Conservation (phyloP, 345 rosid genomes). For the Garcia nutans region DNA sequence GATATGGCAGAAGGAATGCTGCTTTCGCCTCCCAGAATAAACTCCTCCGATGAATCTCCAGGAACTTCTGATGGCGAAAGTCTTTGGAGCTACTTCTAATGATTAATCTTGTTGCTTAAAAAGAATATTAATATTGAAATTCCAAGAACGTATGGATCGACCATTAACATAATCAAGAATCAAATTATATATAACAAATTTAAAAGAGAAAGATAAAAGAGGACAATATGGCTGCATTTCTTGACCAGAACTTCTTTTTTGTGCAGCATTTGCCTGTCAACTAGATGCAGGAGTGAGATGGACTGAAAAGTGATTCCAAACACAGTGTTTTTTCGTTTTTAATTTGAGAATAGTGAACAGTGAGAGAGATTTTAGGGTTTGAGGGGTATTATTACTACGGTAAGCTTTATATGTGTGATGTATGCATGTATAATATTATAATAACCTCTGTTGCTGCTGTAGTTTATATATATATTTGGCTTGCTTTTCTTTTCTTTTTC, state of each 20-base stretch:
- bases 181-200: not conserved
- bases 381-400: not conserved
- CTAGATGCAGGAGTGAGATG: too few species aligned
- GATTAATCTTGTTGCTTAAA: not conserved
- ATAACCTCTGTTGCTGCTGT: not conserved
- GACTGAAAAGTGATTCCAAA: not conserved
- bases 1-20: conserved; percentile 95
- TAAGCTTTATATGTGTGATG: not conserved
- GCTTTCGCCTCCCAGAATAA: conserved; percentile 75
- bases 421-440: not conserved
- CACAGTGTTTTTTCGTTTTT: not conserved
- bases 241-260: not conserved
- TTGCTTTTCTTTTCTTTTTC: not conserved
- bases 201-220: not conserved
- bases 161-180: not conserved
- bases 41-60: conserved; percentile 53
- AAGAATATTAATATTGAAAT: not conserved
- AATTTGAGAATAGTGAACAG: not conserved
- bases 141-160: not conserved
- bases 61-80: conserved; percentile 58
- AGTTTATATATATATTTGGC: not conserved
- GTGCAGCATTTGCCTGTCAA: not conserved
- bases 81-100: conserved; percentile 60
- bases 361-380: not conserved
- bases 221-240: conserved; percentile 1